Percentiles rank a stretch among this genome's conserved stretches.
Conservation (phyloP, 805 yeast species). For the Komagataella kurtzmanii region DNA sequence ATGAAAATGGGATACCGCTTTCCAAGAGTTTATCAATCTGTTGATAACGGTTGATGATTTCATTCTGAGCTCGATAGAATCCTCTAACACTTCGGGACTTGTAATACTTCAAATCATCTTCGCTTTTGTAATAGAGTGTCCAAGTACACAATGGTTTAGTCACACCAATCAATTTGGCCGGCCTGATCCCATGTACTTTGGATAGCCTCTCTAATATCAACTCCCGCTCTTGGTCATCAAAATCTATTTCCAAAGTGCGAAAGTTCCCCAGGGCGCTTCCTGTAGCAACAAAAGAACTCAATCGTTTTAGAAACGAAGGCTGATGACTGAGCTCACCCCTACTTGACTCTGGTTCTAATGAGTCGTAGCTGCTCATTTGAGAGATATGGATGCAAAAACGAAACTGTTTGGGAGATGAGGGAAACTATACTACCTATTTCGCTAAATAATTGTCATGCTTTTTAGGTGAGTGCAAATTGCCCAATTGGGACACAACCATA, state of each 20-base stretch:
- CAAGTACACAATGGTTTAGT: conserved; percentile 25
- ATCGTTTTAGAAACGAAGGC: neutral
- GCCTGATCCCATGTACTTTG: conserved; percentile 28
- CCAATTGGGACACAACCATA: neutral
- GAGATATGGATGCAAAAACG: neutral
- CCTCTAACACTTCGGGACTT: conserved; percentile 17
- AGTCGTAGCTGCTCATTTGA: neutral
- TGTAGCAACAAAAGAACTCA: neutral
- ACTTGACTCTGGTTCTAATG: neutral
- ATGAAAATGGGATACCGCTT: conserved; percentile 52
- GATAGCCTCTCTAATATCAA: conserved; percentile 9
- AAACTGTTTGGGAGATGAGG: no score
- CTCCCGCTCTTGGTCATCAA: neutral
- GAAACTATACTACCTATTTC: neutral
- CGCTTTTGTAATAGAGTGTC: conserved; percentile 14
- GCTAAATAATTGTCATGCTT: neutral
- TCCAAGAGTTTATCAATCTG: conserved; percentile 58
- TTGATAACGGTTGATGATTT: conserved; percentile 36
- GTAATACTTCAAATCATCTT: conserved; percentile 11
- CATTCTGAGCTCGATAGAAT: conserved; percentile 49
- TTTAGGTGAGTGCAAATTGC: neutral
- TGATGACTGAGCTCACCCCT: neutral
- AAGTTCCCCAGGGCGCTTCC: neutral
- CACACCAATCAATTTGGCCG: conserved; percentile 31
- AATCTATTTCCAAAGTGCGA: neutral